These are phyloP conservation scores for Mortierella sp. DNA, from an alignment of 371 early-diverging fungal species.

Conservation along the genomic window DNA sequence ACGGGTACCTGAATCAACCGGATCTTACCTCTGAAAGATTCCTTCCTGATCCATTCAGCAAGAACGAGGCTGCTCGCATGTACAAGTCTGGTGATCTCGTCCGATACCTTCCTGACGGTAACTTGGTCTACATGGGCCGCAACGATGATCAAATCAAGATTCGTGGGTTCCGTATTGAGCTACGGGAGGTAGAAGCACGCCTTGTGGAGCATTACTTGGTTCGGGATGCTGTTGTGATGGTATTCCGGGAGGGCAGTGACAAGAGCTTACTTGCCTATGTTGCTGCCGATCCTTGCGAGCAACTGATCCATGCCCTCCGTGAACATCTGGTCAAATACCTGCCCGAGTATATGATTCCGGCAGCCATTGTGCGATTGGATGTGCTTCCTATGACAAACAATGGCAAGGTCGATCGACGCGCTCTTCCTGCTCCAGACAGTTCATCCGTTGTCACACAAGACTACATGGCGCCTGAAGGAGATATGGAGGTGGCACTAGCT, in stretches of 20 bases:
- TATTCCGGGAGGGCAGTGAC: not conserved
- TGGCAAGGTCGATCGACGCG: conserved; percentile 4
- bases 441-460: not conserved
- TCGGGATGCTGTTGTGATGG: conserved; percentile 3
- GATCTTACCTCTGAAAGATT: conserved; percentile 33
- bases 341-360: conserved; percentile 7
- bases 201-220: conserved; percentile 12
- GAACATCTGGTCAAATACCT: not conserved
- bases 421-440: not conserved
- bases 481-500: conserved; percentile 6
- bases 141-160: conserved; percentile 44
- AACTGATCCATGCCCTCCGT: not conserved
- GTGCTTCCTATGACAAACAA: not conserved
- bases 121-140: conserved; percentile 32
- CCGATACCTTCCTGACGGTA: conserved; percentile 32
- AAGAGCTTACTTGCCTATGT: conserved; percentile 29
- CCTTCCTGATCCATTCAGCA: conserved; percentile 2
- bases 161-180: conserved; percentile 42
- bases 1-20: conserved; percentile 42
- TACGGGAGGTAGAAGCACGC: conserved; percentile 31
- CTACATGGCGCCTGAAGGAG: conserved; percentile 7
- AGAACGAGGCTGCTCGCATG: conserved; percentile 11
- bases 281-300: not conserved
- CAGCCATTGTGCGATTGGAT: not conserved
- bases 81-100: conserved; percentile 59